These are phyloP conservation scores for Debaryomycetaceae sp. DNA, from an alignment of 1,139 yeast species.

Conservation along the genomic window DNA sequence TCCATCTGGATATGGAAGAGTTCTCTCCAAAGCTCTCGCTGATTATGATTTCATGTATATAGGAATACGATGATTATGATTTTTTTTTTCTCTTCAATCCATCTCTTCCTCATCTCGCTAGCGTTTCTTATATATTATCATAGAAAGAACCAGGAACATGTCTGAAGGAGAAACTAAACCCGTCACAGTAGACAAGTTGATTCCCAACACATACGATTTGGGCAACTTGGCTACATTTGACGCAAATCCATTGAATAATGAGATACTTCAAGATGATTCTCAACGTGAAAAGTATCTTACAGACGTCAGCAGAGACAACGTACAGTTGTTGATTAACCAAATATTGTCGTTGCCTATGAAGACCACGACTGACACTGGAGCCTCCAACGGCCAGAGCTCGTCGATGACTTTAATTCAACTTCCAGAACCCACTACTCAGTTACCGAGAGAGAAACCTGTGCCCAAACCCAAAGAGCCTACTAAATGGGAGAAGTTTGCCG, in stretches of 20 bases:
- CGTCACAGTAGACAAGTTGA: slow-evolving; percentile 82
- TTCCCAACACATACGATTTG: slow-evolving; percentile 80
- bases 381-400: slow-evolving; percentile 62
- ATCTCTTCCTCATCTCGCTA: slow-evolving; percentile 1
- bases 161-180: slow-evolving; percentile 47
- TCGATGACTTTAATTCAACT: slow-evolving; percentile 78
- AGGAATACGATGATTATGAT: background rate
- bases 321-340: slow-evolving; percentile 87
- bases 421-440: slow-evolving; percentile 77
- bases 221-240: slow-evolving; percentile 89
- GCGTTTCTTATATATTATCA: background rate
- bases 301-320: slow-evolving; percentile 83
- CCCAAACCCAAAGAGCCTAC: slow-evolving; percentile 92
- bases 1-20: slow-evolving; percentile 62
- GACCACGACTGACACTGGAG: slow-evolving; percentile 72
- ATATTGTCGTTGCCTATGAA: slow-evolving; percentile 84
- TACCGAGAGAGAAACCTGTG: slow-evolving; percentile 94
- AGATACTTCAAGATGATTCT: slow-evolving; percentile 46
- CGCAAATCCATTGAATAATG: slow-evolving; percentile 71
- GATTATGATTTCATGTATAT: slow-evolving; percentile 1
- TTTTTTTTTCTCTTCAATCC: slow-evolving; percentile 6
- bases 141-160: slow-evolving; percentile 12
- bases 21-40: slow-evolving; percentile 25
- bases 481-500: slow-evolving; percentile 96
- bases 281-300: slow-evolving; percentile 64